Percentiles rank a stretch among this genome's conserved stretches.
These are phyloP conservation scores for Hyaloperonospora brassicae DNA, from an alignment of 352 stramenopile genomes.

Conservation along the genomic window DNA sequence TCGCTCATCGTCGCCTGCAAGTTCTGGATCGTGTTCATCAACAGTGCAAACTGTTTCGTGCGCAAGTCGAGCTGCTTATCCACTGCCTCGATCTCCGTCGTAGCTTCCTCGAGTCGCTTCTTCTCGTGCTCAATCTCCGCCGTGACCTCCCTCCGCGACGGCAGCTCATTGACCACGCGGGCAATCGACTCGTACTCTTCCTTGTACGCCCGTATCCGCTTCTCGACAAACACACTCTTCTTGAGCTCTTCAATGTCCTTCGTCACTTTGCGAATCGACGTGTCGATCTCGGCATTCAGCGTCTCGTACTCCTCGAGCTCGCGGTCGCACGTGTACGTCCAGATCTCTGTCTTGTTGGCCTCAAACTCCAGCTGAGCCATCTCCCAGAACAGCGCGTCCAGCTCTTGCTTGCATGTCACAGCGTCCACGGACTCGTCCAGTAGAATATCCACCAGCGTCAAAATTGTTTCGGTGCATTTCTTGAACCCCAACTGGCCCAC, in stretches of 20 bases:
- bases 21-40: slow-evolving; percentile 82
- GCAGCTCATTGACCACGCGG: slow-evolving; percentile 73
- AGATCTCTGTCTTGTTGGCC: slow-evolving; percentile 71
- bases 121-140: slow-evolving; percentile 52
- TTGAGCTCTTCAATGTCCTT: slow-evolving; percentile 77
- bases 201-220: slow-evolving; percentile 73
- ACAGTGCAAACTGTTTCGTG: slow-evolving; percentile 71
- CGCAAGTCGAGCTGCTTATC: slow-evolving; percentile 59
- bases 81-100: slow-evolving; percentile 41
- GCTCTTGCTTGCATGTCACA: slow-evolving; percentile 50
- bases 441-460: slow-evolving; percentile 54
- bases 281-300: slow-evolving; percentile 75
- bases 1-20: slow-evolving; percentile 73
- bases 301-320: slow-evolving; percentile 78
- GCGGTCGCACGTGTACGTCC: slow-evolving; percentile 73
- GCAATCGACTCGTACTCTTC: slow-evolving; percentile 85
- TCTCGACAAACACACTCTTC: slow-evolving; percentile 63
- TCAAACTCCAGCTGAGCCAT: slow-evolving; percentile 81
- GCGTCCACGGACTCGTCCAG: slow-evolving; percentile 57
- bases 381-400: slow-evolving; percentile 78
- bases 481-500: slow-evolving; percentile 76
- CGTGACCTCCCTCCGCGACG: slow-evolving; percentile 52
- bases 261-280: slow-evolving; percentile 48
- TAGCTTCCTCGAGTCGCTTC: slow-evolving; percentile 48
- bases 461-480: slow-evolving; percentile 65